Conservation (phyloP, 768 basidiomycete genomes). For the Phlegmacium glaucopus region DNA sequence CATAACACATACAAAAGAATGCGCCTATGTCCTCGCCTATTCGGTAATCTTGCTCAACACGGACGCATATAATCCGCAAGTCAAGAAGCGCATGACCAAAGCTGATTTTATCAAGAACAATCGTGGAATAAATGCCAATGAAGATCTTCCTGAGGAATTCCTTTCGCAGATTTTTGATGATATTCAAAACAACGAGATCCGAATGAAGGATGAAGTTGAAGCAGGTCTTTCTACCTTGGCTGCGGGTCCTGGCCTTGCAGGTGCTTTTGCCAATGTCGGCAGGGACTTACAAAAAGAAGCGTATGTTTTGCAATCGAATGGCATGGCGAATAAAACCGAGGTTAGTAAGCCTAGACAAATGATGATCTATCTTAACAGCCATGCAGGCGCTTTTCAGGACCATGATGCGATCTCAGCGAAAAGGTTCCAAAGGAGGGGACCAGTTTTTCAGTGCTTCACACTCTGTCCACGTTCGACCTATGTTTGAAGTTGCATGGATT, state of each 20-base stretch:
- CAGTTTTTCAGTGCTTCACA: constrained; percentile 97
- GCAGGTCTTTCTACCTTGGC: constrained; percentile 40
- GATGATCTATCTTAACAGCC: constrained; percentile 8
- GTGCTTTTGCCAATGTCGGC: constrained; percentile 84
- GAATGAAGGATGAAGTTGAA: constrained; percentile 98
- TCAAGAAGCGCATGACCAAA: constrained; percentile 94
- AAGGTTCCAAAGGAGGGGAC: constrained; percentile 70
- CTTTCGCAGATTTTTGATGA: constrained; percentile 82
- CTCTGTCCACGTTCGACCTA: constrained; percentile 93
- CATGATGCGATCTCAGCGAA: constrained; percentile 89
- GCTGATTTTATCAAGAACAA: constrained; percentile 92
- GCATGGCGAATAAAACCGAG: constrained; percentile 97
- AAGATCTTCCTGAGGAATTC: constrained; percentile 84
- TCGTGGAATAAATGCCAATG: constrained; percentile 90
- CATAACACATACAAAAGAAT: constrained; percentile 47
- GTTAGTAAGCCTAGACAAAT: constrained; percentile 33
- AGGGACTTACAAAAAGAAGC: constrained; percentile 95
- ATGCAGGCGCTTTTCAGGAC: constrained; percentile 85
- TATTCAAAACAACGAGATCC: constrained; percentile 88
- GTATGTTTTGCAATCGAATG: constrained; percentile 91
- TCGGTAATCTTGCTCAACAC: constrained; percentile 97
- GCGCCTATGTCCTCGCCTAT: constrained; percentile 93
- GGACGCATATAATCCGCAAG: constrained; percentile 92
- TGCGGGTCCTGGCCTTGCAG: constrained; percentile 70
- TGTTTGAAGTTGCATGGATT: constrained; percentile 99